phyloP scores from a whole-genome alignment of 345 rosid genomes.

The Gossypium longicalyx region DNA sequence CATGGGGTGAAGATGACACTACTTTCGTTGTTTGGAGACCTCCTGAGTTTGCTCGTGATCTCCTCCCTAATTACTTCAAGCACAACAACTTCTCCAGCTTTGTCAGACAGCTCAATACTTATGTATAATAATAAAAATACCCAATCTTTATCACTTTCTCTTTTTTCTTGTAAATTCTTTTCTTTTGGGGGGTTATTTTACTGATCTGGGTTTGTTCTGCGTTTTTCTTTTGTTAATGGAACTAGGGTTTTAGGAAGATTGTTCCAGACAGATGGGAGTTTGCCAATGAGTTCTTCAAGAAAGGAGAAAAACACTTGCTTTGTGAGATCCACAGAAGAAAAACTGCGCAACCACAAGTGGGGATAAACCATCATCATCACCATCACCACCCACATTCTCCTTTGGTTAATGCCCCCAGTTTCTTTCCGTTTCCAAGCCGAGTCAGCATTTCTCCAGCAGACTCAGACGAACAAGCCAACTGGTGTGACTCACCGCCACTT shows the following conservation, averaged over 20 bases:
- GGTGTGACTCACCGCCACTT: constrained; percentile 65
- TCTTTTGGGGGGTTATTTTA: neutral
- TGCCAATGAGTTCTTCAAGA: constrained; percentile 85
- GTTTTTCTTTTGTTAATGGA: neutral
- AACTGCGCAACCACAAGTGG: constrained; percentile 64
- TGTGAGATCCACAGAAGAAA: constrained; percentile 93
- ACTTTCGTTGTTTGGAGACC: constrained; percentile 94
- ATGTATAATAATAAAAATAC: constrained; percentile 35
- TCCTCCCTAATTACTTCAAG: constrained; percentile 93
- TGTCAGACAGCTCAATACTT: constrained; percentile 95
- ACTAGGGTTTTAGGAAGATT: constrained; percentile 93
- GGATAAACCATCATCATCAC: constrained; percentile 41
- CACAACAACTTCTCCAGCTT: constrained; percentile 97
- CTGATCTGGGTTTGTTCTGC: constrained; percentile 15
- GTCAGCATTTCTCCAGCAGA: constrained; percentile 53
- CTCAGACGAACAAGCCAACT: constrained; percentile 50
- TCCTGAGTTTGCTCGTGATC: constrained; percentile 92
- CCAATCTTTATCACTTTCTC: neutral
- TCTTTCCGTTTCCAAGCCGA: constrained; percentile 52
- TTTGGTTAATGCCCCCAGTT: constrained; percentile 37
- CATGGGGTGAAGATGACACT: constrained; percentile 90
- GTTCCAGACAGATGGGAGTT: constrained; percentile 99
- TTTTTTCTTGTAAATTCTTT: neutral
- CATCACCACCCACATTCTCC: constrained; percentile 40
- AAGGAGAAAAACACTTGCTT: constrained; percentile 87